phyloP scores from a whole-genome alignment of 805 yeast species.

The Saturnispora ahearnii region DNA sequence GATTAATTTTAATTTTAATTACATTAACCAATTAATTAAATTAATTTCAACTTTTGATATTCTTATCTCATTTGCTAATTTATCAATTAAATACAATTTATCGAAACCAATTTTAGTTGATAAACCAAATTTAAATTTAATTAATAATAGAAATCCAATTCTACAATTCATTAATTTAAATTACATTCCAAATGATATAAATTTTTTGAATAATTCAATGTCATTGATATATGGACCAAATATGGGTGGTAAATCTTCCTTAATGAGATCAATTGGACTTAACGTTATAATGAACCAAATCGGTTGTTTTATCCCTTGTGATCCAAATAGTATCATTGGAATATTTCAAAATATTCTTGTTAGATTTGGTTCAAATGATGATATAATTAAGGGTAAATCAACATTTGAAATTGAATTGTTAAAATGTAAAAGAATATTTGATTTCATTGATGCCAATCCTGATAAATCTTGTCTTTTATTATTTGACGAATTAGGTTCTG shows the following conservation, averaged over 20 bases:
- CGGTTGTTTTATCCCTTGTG: slow-evolving; percentile 74
- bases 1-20: slow-evolving; percentile 31
- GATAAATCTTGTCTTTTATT: slow-evolving; percentile 45
- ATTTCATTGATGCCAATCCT: slow-evolving; percentile 31
- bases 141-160: slow-evolving; percentile 40
- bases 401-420: slow-evolving; percentile 75
- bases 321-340: slow-evolving; percentile 39
- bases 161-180: slow-evolving; percentile 15
- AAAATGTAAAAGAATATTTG: slow-evolving; percentile 53
- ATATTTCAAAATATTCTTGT: slow-evolving; percentile 46
- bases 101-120: slow-evolving; percentile 44
- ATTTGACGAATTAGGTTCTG: slow-evolving; percentile 72
- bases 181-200: slow-evolving; percentile 62
- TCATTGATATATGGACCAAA: slow-evolving; percentile 77
- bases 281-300: slow-evolving; percentile 65
- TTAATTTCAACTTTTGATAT: slow-evolving; percentile 56
- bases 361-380: slow-evolving; percentile 79
- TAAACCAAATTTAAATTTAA: slow-evolving; percentile 39
- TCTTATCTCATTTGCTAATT: slow-evolving; percentile 53
- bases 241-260: slow-evolving; percentile 82
- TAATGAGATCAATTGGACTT: slow-evolving; percentile 65
- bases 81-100: slow-evolving; percentile 40
- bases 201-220: slow-evolving; percentile 26
- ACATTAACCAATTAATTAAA: slow-evolving; percentile 35
- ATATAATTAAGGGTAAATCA: slow-evolving; percentile 64